Conservation (phyloP, 192 early-diverging fungal genomes). For the Chytriomyces hyalinus region DNA sequence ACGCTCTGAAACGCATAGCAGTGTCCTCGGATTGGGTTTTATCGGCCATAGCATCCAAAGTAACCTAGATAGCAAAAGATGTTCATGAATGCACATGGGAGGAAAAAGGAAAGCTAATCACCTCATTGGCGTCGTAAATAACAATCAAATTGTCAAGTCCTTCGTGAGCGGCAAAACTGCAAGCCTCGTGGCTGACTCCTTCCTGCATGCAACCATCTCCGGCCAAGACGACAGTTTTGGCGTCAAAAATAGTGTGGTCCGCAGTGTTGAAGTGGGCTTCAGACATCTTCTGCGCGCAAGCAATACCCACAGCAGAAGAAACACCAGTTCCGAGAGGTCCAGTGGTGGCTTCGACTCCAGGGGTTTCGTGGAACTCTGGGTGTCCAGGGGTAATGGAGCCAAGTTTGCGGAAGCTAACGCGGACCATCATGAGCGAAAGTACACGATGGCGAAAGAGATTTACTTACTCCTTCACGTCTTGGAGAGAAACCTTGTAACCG, state of each 20-base stretch:
- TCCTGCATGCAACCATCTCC: constrained; percentile 99
- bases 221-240: constrained; percentile 80
- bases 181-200: constrained; percentile 91
- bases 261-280: constrained; percentile 92
- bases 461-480: constrained; percentile 81
- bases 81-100: neutral
- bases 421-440: constrained; percentile 20
- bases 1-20: constrained; percentile 78
- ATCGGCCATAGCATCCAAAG: constrained; percentile 79
- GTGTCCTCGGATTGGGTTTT: constrained; percentile 48
- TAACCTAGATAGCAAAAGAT: constrained; percentile 61
- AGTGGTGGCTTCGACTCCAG: constrained; percentile 95
- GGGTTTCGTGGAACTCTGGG: constrained; percentile 82
- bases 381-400: constrained; percentile 88
- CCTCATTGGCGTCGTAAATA: constrained; percentile 91
- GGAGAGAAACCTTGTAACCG: constrained; percentile 85
- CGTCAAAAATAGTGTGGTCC: constrained; percentile 83
- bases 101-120: neutral
- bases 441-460: neutral
- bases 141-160: constrained; percentile 93
- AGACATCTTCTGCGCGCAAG: constrained; percentile 84
- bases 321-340: constrained; percentile 97
- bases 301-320: constrained; percentile 90
- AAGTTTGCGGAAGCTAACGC: constrained; percentile 37
- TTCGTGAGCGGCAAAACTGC: constrained; percentile 87